Evolutionary conservation across 2,329 filamentous ascomycete genomes (phyloP), one percentile per base, ranked within the genome.

Genomic region (Hysterium pulicare): DNA sequence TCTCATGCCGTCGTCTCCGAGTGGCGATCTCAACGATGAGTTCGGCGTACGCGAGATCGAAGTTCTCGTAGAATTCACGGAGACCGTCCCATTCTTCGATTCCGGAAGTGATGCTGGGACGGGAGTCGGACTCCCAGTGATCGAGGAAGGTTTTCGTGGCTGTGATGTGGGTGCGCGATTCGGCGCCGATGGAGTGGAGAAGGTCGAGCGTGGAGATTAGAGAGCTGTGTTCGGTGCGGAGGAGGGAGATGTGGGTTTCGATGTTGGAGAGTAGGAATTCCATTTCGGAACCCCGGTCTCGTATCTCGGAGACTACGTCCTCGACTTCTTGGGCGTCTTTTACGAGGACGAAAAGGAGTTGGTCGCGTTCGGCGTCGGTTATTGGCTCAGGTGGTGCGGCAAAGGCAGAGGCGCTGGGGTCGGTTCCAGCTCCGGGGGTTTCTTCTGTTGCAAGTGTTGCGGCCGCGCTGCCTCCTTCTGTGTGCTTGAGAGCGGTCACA

Each of bases 401-500:
- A 13, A 62, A 51, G 21, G 19, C 16, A 44, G 41, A 19, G 31
- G 41, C 33, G 44, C 46, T 3, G 49, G 37, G 24, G 40, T 57
- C 48, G 20, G 42, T 47, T 8, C 61, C 58, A 24, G 62, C 52
- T 21, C 51, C 48, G 3, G 58, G 54, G 3, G 53, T 58, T 42
- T 71, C 66, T 21, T 61, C 64, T 1, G 66, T 63, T 16, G 65
- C 66, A 39, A 68, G 63, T n/a, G 62, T 68, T 2, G 71, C 72
- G 11, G 73, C 73, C 46, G 71, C 71, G 9, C 71, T 69, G 8
- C 74, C 72, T 44, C 73, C 72, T 69, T 95, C 90, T 3, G 90
- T 96, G 38, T 91, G 89, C 46, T 90, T 87, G 33, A 96, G 84
- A 1, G 91, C 91, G 1, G 85, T 91, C 11, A 95, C 87, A 64